Conservation (phyloP, 768 basidiomycete genomes). For the Leccinum variicolor region DNA sequence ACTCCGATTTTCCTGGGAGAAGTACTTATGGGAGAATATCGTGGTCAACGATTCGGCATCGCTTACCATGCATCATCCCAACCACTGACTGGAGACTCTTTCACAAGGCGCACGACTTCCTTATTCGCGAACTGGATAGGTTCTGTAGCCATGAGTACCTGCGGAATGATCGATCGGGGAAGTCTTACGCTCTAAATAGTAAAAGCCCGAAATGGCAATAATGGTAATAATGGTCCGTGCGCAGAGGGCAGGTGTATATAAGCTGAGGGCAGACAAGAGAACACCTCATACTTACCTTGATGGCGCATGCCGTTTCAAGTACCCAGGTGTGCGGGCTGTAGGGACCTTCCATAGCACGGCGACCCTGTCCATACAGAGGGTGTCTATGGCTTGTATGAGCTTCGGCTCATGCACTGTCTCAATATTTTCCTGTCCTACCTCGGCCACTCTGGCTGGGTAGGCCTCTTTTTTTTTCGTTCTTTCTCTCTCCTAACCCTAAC, state of each 20-base stretch:
- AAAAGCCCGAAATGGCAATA: no score
- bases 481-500: slow-evolving; percentile 29
- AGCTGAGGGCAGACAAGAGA: neutral
- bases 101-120: slow-evolving; percentile 9
- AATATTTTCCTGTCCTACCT: slow-evolving; percentile 77
- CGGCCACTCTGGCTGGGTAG: slow-evolving; percentile 45
- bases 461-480: slow-evolving; percentile 20
- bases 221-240: slow-evolving; percentile 35
- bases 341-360: slow-evolving; percentile 51
- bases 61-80: slow-evolving; percentile 22
- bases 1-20: slow-evolving; percentile 41
- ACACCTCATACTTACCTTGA: slow-evolving; percentile 59
- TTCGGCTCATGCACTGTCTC: slow-evolving; percentile 74
- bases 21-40: neutral
- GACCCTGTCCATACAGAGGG: slow-evolving; percentile 50
- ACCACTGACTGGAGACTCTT: slow-evolving; percentile 10
- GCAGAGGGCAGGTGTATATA: slow-evolving; percentile 27
- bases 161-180: no score
- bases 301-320: slow-evolving; percentile 55
- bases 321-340: slow-evolving; percentile 54
- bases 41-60: neutral
- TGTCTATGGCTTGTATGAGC: slow-evolving; percentile 46
- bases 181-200: neutral
- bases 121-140: neutral
- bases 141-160: neutral